Conservation (phyloP, 306 rosid genomes). For the Acacia confusa region DNA sequence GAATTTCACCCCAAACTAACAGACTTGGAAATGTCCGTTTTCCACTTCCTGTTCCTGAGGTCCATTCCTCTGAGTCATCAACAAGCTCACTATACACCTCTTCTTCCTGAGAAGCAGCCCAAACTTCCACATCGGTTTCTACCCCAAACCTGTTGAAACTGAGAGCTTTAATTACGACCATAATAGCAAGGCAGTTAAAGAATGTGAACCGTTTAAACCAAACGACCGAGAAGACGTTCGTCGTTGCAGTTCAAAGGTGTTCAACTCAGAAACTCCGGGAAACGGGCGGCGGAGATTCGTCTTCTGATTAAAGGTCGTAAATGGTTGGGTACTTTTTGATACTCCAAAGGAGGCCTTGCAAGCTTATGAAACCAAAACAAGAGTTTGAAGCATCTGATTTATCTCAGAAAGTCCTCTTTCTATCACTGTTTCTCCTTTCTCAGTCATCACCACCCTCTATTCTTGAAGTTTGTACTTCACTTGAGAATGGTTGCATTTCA, state of each 20-base stretch:
- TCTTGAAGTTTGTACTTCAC: constrained; percentile 53
- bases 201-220: constrained; percentile 23
- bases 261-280: constrained; percentile 78
- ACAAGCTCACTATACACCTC: constrained; percentile 22
- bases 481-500: constrained; percentile 11
- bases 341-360: constrained; percentile 76
- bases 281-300: constrained; percentile 96
- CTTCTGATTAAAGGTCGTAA: constrained; percentile 60
- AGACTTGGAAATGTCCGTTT: no score
- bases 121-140: constrained; percentile 24
- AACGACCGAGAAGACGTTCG: constrained; percentile 21
- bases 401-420: neutral
- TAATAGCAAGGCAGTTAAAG: neutral
- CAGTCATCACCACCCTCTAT: constrained; percentile 59
- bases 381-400: constrained; percentile 39
- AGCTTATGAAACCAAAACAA: constrained; percentile 63
- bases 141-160: neutral
- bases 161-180: constrained; percentile 24
- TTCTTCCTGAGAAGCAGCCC: constrained; percentile 42
- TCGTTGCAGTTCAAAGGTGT: constrained; percentile 66
- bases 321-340: constrained; percentile 77
- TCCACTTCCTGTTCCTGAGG: no score
- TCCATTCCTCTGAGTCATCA: no score
- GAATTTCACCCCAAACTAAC: no score
- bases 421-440: constrained; percentile 28